Conservation (phyloP, 768 basidiomycete genomes). For the Sporobolomyces pararoseus region DNA sequence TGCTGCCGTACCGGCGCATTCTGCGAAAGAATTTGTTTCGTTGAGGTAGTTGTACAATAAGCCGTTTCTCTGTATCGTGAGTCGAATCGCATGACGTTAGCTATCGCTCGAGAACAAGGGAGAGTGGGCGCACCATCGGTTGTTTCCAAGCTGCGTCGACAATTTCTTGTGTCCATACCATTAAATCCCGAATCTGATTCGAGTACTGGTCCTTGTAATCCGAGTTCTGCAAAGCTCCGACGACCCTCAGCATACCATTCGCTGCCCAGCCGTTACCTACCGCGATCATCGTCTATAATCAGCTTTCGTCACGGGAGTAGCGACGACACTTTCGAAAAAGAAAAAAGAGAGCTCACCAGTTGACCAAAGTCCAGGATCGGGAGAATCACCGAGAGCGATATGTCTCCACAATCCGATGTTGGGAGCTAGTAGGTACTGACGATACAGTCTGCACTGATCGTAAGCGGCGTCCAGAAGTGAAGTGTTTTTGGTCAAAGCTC, state of each 20-base stretch:
- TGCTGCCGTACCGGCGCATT: slow-evolving; percentile 68
- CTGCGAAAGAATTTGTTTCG: slow-evolving; percentile 61
- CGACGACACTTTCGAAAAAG: neutral
- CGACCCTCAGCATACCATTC: slow-evolving; percentile 77
- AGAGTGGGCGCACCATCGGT: slow-evolving; percentile 18
- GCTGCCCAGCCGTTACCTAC: slow-evolving; percentile 75
- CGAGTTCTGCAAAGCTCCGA: slow-evolving; percentile 66
- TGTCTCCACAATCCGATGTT: slow-evolving; percentile 66
- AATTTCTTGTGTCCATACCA: slow-evolving; percentile 46
- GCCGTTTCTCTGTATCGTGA: slow-evolving; percentile 3
- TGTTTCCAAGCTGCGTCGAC: slow-evolving; percentile 31
- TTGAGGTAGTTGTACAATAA: slow-evolving; percentile 67
- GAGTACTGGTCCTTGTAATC: slow-evolving; percentile 46
- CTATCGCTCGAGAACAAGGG: neutral
- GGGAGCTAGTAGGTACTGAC: slow-evolving; percentile 60
- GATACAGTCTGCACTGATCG: slow-evolving; percentile 68
- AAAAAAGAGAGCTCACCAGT: slow-evolving; percentile 23
- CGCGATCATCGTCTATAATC: neutral
- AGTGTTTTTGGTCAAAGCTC: slow-evolving; percentile 57
- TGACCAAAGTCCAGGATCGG: slow-evolving; percentile 72
- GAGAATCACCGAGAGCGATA: slow-evolving; percentile 59
- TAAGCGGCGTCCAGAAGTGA: slow-evolving; percentile 64
- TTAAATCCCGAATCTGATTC: slow-evolving; percentile 46
- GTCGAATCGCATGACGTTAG: neutral
- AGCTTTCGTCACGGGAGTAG: neutral